phyloP scores from a whole-genome alignment of 1,139 yeast genomes.

The Debaryomycetaceae sp. region DNA sequence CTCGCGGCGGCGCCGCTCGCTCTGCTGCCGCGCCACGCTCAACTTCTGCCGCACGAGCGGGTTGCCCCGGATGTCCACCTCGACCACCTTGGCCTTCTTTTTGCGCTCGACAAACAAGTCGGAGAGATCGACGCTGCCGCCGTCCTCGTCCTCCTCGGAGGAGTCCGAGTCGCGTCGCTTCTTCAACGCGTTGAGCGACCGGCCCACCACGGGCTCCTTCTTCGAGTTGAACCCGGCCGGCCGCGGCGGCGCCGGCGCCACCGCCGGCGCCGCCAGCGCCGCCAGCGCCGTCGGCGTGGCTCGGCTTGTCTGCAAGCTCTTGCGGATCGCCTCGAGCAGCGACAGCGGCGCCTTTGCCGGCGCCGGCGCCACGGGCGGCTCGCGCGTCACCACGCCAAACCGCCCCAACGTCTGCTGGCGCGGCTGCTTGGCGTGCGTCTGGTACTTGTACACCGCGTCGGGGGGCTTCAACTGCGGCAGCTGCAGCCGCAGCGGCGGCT shows the following conservation, averaged over 20 bases:
- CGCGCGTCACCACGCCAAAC: constrained; percentile 39
- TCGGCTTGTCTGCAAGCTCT: constrained; percentile 24
- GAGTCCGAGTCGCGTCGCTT: constrained; percentile 31
- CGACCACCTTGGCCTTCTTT: constrained; percentile 31
- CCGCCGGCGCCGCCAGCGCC: constrained; percentile 22
- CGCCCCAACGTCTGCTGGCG: constrained; percentile 48
- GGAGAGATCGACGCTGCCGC: constrained; percentile 34
- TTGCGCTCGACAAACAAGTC: constrained; percentile 40
- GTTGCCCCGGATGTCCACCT: constrained; percentile 35
- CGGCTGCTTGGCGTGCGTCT: constrained; percentile 19
- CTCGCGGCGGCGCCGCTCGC: constrained; percentile 51
- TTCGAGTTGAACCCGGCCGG: constrained; percentile 75
- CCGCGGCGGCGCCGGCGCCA: constrained; percentile 67
- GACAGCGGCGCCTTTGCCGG: constrained; percentile 28
- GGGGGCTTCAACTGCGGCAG: constrained; percentile 7
- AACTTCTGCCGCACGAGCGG: constrained; percentile 20
- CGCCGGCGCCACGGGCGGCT: constrained; percentile 39
- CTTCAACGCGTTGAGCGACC: constrained; percentile 31
- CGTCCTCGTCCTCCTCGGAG: constrained; percentile 32
- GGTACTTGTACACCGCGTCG: constrained; percentile 22
- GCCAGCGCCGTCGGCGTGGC: no score
- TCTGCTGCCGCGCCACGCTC: constrained; percentile 25
- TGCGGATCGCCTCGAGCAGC: constrained; percentile 34
- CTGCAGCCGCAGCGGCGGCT: constrained; percentile 8
- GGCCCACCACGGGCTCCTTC: constrained; percentile 24